Base-by-base conservation (phyloP, 2,329 filamentous ascomycete species). In the Metarhizium anisopliae region DNA sequence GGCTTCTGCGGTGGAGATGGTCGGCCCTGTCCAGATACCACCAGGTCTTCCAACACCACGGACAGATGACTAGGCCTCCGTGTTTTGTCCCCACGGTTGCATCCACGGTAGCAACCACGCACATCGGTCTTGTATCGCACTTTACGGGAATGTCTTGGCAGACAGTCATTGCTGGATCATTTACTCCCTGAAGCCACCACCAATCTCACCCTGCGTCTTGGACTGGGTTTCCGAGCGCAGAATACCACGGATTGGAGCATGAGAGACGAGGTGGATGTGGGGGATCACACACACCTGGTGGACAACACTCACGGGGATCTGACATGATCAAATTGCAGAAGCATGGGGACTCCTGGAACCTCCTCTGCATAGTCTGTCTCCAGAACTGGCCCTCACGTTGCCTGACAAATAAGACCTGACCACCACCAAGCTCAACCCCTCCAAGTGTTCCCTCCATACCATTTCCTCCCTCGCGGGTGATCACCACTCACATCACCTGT, bases 371-470 rank as follows among this genome's bases (percentile, higher is more conserved):
- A 43, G n/a, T 25, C 25, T 25, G 25, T 25, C 25, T 52, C 20
- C 8, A 49, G 20, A 20, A 29, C 45, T 30, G 20, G 45, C 10
- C 57, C 62, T 59, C 59, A 62, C 29, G 32, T 35, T 52, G 50
- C 52, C 47, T 25, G 51, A 50, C 56, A 67, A 67, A 68, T 66
- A 68, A 67, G 63, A 69, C 64, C 57, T 55, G 56, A 52, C 65
- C 65, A 65, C 66, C 64, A 63, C 66, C 63, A 59, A 59, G 61
- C 59, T 59, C 61, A 61, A 62, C 64, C 60, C 58, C 56, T 59
- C 54, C 50, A 53, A 30, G 35, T 49, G 45, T 51, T 52, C 49
- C 54, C 57, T 57, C 60, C 58, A 52, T 58, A 60, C 60, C 58
- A 60, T 60, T 58, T 57, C 60, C 51, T 58, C 47, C 54, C 53